These are phyloP conservation scores for Datura wrightii DNA, from an alignment of 257 asterid species.

Conservation along the genomic window DNA sequence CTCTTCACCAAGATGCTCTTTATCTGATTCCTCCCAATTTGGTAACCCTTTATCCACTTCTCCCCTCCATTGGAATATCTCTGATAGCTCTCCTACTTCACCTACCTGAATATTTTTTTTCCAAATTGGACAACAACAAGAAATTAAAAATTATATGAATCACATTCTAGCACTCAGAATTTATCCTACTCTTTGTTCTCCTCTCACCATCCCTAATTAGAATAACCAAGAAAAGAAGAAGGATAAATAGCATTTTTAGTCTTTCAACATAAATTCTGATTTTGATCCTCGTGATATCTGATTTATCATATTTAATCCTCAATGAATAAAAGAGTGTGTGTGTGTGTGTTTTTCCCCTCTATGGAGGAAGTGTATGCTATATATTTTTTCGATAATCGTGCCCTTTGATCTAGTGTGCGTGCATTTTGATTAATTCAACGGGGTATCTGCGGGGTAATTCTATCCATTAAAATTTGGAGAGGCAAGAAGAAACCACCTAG, in stretches of 20 bases:
- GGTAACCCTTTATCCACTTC: constrained; percentile 68
- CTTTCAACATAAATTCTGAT: neutral
- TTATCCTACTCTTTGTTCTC: no score
- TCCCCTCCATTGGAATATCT: constrained; percentile 72
- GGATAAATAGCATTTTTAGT: neutral
- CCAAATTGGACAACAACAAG: neutral
- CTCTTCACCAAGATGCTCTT: constrained; percentile 69
- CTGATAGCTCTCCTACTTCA: constrained; percentile 67
- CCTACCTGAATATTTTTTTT: constrained; percentile 50
- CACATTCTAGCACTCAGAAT: neutral
- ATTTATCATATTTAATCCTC: no score
- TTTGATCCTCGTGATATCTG: no score
- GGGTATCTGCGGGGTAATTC: neutral
- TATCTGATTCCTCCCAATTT: constrained; percentile 65
- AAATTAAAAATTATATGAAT: neutral
- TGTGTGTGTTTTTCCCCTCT: no score
- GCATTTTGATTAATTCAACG: neutral
- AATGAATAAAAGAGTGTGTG: no score
- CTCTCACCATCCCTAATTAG: neutral
- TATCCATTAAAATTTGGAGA: neutral
- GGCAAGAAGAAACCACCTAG: neutral
- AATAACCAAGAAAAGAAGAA: neutral
- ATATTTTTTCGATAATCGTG: neutral
- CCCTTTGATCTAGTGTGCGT: neutral
- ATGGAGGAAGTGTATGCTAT: no score